A percentile compares a stretch with the other conserved stretches of the same genome.
These are phyloP conservation scores for Eucalyptus virginea DNA, from an alignment of 345 rosid genomes.

Conservation along the genomic window DNA sequence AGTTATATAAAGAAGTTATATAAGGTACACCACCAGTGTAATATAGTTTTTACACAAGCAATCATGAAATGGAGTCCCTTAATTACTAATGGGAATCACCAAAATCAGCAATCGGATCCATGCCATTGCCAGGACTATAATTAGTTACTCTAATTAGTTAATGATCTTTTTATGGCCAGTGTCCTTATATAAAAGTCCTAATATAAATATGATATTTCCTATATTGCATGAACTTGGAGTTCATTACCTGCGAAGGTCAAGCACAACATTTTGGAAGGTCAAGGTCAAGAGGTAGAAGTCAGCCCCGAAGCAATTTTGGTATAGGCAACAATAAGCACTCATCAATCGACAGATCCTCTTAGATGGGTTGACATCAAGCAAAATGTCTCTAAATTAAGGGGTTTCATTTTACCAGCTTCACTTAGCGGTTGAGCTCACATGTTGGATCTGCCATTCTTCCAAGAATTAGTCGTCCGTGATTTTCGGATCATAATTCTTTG, in stretches of 20 bases:
- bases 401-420: neutral
- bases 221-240: neutral
- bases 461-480: neutral
- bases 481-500: neutral
- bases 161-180: neutral
- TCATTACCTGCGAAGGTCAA: neutral
- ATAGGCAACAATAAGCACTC: neutral
- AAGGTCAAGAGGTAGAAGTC: neutral
- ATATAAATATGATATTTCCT: neutral
- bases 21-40: neutral
- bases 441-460: neutral
- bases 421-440: neutral
- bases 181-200: neutral
- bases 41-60: neutral
- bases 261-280: neutral
- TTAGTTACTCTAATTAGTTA: neutral
- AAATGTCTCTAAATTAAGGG: neutral
- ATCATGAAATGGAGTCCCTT: neutral
- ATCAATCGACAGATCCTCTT: neutral
- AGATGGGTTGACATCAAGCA: neutral
- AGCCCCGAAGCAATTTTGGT: neutral
- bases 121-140: neutral
- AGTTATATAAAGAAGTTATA: neutral
- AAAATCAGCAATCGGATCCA: neutral
- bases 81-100: neutral